Evolutionary conservation across 179 eudicot species (phyloP).

Genomic region (Carnegiea gigantea): DNA sequence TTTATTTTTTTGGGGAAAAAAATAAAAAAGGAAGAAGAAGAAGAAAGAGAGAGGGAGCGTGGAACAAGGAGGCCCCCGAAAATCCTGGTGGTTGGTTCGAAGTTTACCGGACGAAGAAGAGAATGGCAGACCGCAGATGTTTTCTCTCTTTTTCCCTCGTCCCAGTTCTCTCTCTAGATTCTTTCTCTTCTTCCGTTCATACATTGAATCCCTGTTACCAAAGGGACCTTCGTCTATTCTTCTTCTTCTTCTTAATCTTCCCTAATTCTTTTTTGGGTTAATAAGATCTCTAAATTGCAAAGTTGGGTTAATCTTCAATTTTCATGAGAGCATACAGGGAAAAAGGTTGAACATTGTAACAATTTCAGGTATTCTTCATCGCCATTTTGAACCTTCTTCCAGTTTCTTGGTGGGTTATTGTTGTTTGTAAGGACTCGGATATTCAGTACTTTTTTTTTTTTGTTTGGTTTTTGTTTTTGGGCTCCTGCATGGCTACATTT

Average conservation of each 20-base stretch:
- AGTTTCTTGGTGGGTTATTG: background rate
- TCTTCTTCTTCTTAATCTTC: background rate
- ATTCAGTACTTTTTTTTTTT: constrained; percentile 13
- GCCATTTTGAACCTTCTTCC: background rate
- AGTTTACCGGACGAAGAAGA: constrained; percentile 20
- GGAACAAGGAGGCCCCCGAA: constrained; percentile 16
- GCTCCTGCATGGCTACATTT: constrained; percentile 11
- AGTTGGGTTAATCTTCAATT: constrained; percentile 22
- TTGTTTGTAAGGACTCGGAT: background rate
- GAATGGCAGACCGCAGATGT: constrained; percentile 12
- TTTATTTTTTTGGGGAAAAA: background rate
- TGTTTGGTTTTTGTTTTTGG: background rate
- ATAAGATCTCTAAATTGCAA: constrained; percentile 21
- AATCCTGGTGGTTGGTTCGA: constrained; percentile 36
- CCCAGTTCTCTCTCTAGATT: constrained; percentile 17
- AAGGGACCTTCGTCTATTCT: constrained; percentile 9
- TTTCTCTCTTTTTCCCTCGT: constrained; percentile 8
- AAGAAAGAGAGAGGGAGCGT: constrained; percentile 17
- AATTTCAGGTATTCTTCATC: constrained; percentile 23
- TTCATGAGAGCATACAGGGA: constrained; percentile 3
- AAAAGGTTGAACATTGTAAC: constrained; percentile 25
- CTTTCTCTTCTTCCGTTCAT: constrained; percentile 6
- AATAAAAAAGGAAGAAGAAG: background rate
- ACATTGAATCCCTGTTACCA: constrained; percentile 20
- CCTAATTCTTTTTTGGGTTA: background rate